Percentiles rank a stretch among this genome's conserved stretches.
phyloP scores from a whole-genome alignment of 306 rosid species.

The Prunus mongolica region DNA sequence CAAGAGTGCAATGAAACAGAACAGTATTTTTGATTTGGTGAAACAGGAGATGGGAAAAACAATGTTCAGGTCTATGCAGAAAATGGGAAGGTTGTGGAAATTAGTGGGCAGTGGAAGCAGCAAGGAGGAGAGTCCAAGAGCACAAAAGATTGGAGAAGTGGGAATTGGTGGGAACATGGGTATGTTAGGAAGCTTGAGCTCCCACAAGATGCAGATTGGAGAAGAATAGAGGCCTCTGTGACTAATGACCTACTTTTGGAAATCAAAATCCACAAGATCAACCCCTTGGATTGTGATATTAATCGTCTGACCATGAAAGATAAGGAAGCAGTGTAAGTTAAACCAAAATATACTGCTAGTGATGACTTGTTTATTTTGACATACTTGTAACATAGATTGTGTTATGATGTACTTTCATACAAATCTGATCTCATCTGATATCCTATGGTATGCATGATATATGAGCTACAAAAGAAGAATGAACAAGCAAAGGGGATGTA shows the following conservation, averaged over 20 bases:
- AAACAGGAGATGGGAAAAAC: conserved; percentile 68
- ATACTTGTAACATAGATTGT: not conserved
- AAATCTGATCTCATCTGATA: not conserved
- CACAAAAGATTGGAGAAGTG: conserved; percentile 71
- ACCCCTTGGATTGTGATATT: conserved; percentile 29
- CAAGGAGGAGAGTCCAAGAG: conserved; percentile 44
- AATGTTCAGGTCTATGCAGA: conserved; percentile 59
- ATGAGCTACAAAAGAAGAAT: not conserved
- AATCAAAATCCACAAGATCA: conserved; percentile 57
- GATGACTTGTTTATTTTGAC: conserved; percentile 1
- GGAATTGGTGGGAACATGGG: conserved; percentile 90
- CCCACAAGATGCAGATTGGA: conserved; percentile 88
- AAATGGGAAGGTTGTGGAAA: conserved; percentile 73
- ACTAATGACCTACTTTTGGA: conserved; percentile 59
- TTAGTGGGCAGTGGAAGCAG: conserved; percentile 81
- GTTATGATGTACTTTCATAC: not conserved
- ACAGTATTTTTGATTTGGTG: conserved; percentile 33
- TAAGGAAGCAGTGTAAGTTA: conserved; percentile 30
- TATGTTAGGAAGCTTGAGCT: conserved; percentile 89
- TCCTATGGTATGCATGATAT: too few species aligned
- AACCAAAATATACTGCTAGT: not conserved
- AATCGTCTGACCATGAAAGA: conserved; percentile 18
- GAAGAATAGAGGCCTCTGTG: conserved; percentile 51
- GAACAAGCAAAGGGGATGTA: not conserved
- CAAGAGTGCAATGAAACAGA: not conserved